Base-by-base conservation (phyloP, 352 stramenopile species). In the Pythium biforme region DNA sequence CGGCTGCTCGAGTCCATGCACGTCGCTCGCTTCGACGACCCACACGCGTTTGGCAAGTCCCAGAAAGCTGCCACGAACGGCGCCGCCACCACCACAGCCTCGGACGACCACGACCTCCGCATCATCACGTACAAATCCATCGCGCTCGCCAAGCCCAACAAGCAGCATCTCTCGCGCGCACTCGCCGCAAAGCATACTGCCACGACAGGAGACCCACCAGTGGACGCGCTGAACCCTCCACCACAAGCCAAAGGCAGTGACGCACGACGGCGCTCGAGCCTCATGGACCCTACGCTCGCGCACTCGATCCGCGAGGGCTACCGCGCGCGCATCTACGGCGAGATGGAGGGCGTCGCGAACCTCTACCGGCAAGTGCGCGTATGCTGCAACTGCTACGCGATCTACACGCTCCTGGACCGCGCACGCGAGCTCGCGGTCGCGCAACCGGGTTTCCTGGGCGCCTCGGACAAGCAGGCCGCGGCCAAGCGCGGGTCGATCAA, bases 331-430 rank as follows among this genome's bases (percentile, higher is more conserved):
- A 62, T 86, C 25, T 86, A 77, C 31, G 77, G 77, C 17, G 77
- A 86, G 37, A 64, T 88, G 52, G 81, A 88, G 14, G 72, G 72
- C 43, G 66, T 86, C 2, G 76, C 83, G 9, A 93, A 88, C 48
- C 89, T 88, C 50, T 97, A 97, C 56, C 77, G 84, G 23, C 78
- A 94, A 46, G 82, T 96, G 26, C 73, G 81, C 17, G 90, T 98
- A 11, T 97, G 92, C 55, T 29, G 31, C 17, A 73, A 88, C 55
- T 98, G 92, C 74, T 94, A 86, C 60, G 77, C 79, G 65, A 78
- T 97, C 26, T 97, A 98, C 75, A 68, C 75, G 26, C 67, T 95
- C 41, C 70, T 98, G 20, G 88, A 96, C 61, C 73, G 82, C 23
- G 81, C 86, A 2, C 71, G 92, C 2, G 66, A 69, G 31, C 48